Evolutionary conservation across 2,329 filamentous ascomycete genomes (phyloP).

Genomic region (Alternaria brassicicola): DNA sequence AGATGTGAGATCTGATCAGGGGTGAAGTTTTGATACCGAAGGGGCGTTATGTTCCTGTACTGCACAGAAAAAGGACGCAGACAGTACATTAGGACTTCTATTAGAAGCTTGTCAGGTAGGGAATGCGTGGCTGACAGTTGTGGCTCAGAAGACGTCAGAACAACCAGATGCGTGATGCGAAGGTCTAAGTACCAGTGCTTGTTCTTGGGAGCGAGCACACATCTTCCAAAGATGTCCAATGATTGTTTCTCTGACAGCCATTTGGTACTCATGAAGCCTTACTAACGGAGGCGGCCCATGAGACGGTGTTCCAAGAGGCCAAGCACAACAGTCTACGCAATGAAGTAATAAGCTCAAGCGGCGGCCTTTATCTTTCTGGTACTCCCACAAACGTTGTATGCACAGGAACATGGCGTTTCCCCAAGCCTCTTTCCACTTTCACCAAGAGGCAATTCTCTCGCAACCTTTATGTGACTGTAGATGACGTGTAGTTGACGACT

Average conservation of each 20-base stretch:
- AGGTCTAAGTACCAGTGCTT: not conserved
- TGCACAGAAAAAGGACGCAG: not conserved
- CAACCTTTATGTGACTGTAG: not conserved
- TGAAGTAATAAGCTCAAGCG: not conserved
- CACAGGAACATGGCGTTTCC: not conserved
- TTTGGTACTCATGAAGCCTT: not conserved
- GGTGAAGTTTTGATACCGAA: not conserved
- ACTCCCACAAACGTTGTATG: not conserved
- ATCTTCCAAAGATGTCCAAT: not conserved
- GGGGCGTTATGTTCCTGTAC: not conserved
- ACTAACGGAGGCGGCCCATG: not conserved
- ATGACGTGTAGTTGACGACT: not conserved
- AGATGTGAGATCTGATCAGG: not conserved
- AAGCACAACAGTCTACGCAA: not conserved
- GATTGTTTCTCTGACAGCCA: not conserved
- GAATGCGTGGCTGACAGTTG: not conserved
- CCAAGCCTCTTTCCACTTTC: not conserved
- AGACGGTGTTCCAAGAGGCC: not conserved
- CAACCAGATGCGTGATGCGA: not conserved
- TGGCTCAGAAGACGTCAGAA: not conserved
- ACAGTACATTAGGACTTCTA: not conserved
- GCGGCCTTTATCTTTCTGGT: not conserved
- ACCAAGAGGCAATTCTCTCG: not conserved
- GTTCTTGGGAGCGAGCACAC: not conserved
- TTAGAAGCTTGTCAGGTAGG: not conserved